A percentile compares a stretch with the other conserved stretches of the same genome.
phyloP scores from a whole-genome alignment of 1,284 basidiomycete species.

The Earliella scabrosa region DNA sequence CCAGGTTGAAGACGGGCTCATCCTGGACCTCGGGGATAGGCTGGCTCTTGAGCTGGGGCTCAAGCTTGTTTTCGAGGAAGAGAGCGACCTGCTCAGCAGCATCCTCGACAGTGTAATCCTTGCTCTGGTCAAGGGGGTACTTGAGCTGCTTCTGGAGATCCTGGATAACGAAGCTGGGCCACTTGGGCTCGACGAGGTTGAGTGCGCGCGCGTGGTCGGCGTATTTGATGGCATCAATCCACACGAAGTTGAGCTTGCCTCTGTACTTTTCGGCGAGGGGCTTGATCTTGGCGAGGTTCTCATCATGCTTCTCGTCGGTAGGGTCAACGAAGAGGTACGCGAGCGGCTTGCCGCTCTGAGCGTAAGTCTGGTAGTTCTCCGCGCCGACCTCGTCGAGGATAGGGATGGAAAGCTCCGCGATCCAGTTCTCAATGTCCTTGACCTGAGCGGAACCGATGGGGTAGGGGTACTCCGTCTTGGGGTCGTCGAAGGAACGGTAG shows the following conservation, averaged over 20 bases:
- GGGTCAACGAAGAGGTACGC: constrained; percentile 97
- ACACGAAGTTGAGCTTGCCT: constrained; percentile 95
- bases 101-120: constrained; percentile 60
- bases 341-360: constrained; percentile 82
- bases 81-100: constrained; percentile 66
- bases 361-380: constrained; percentile 93
- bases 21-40: constrained; percentile 86
- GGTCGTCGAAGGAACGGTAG: constrained; percentile 95
- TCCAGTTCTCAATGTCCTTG: constrained; percentile 76
- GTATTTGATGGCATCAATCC: constrained; percentile 97
- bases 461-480: constrained; percentile 71
- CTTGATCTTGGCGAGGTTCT: constrained; percentile 71
- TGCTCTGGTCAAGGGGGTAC: constrained; percentile 82
- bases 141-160: constrained; percentile 86
- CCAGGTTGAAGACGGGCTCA: constrained; percentile 84
- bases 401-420: constrained; percentile 86
- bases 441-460: constrained; percentile 61
- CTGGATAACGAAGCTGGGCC: constrained; percentile 96
- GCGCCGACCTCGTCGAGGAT: constrained; percentile 92
- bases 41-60: constrained; percentile 90
- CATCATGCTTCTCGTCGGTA: constrained; percentile 66
- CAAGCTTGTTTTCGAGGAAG: constrained; percentile 76
- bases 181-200: constrained; percentile 83
- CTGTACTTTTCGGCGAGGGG: constrained; percentile 84
- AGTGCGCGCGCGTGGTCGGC: constrained; percentile 95